Evolutionary conservation across 2,329 filamentous ascomycete genomes (phyloP), one percentile per base, ranked within the genome.

Genomic region (Pseudogymnoascus destructans): DNA sequence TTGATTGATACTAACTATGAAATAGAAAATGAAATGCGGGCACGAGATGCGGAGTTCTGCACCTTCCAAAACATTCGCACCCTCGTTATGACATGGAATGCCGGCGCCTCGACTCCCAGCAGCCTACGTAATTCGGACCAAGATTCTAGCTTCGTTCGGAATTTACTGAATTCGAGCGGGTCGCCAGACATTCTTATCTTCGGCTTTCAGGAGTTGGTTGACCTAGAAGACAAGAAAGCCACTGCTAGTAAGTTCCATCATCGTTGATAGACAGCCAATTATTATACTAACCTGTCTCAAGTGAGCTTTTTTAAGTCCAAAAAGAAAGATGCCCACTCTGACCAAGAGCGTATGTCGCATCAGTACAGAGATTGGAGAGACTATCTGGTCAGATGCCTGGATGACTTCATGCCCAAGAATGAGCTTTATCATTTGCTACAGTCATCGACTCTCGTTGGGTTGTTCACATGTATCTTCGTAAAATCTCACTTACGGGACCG

Each of bases 281-380:
- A 25, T 38, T 19, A 52, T 38, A 55, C 69, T 75, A 65, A 75
- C 59, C 23, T 1, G 4, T 25, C 19, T 15, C 8, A 65, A 82
- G 80, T 93, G 73, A 89, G 88, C 58, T 84, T 97, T 64, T 85
- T 97, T 69, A 93, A 91, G 68, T 89, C 87, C 65, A 93, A 93
- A 71, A 95, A 95, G 69, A 87, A 89, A 66, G 84, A 87, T 57
- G 82, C 85, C 9, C 10, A 30, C 27, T 82, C 86, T 1, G 86
- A 89, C 56, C 85, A 88, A 66, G 90, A 96, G 70, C 82, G 91
- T 64, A 97, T 97, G 89, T 95, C 89, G 71, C 91, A 95, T 64
- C 91, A 96, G 68, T 98, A 98, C 70, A 87, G 93, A 62, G 89
- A 95, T 61, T 98, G 93, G 93, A 82, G 89, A 67, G 90, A 97